Evolutionary conservation across 169 alveolate genomes (phyloP).

Genomic region (Plasmodium vinckei): DNA sequence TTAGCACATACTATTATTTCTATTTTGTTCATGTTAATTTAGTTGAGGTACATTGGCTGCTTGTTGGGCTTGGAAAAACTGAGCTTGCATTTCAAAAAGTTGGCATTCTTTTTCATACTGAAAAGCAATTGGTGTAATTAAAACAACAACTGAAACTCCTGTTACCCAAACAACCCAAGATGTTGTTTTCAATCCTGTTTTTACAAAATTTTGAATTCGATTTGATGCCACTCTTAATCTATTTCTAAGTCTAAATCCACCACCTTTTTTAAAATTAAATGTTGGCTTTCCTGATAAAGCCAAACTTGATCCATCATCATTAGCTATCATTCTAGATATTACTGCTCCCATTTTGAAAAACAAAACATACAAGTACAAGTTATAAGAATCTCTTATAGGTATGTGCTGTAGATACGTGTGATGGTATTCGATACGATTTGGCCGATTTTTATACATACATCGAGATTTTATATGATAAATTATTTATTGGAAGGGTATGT

Average conservation of each 20-base stretch:
- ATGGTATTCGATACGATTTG: slow-evolving; percentile 8
- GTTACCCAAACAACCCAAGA: slow-evolving; percentile 87
- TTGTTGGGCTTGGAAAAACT: slow-evolving; percentile 85
- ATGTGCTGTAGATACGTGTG: slow-evolving; percentile 34
- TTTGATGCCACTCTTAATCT: slow-evolving; percentile 23
- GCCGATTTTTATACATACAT: slow-evolving; percentile 14
- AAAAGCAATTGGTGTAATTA: slow-evolving; percentile 85
- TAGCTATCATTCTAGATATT: slow-evolving; percentile 25
- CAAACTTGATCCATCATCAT: slow-evolving; percentile 29
- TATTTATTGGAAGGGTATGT: background rate
- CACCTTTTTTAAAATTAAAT: slow-evolving; percentile 21
- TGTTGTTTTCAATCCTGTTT: slow-evolving; percentile 76
- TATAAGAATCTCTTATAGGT: slow-evolving; percentile 26
- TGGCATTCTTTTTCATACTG: slow-evolving; percentile 88
- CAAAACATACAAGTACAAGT: slow-evolving; percentile 11
- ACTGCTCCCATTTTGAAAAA: slow-evolving; percentile 41
- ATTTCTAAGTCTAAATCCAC: slow-evolving; percentile 16
- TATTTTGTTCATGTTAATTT: slow-evolving; percentile 18
- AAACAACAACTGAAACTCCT: slow-evolving; percentile 85
- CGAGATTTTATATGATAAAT: background rate
- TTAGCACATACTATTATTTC: background rate
- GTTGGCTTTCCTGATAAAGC: slow-evolving; percentile 15
- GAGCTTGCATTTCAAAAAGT: slow-evolving; percentile 85
- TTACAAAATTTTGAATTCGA: slow-evolving; percentile 39
- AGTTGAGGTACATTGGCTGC: slow-evolving; percentile 85